A percentile compares a stretch with the other conserved stretches of the same genome.
These are phyloP conservation scores for Fraxinus floribunda DNA, from an alignment of 305 asterid species.

Conservation along the genomic window DNA sequence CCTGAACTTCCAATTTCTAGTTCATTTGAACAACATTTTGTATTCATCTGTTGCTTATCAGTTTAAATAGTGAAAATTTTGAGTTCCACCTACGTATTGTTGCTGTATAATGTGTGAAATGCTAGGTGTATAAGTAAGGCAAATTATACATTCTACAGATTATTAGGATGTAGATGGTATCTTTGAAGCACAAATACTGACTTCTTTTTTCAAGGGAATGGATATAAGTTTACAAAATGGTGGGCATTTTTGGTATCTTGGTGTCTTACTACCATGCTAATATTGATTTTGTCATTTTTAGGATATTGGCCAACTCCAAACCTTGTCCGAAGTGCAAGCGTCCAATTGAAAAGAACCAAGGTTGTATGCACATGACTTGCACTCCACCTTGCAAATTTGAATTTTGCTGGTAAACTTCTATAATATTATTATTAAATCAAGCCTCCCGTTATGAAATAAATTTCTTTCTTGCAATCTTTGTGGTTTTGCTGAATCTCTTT, in stretches of 20 bases:
- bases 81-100: not conserved
- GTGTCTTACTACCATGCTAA: constrained; percentile 19
- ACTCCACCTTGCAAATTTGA: constrained; percentile 88
- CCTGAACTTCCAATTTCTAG: not conserved
- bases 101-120: not conserved
- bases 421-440: constrained; percentile 2
- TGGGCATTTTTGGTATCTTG: not conserved
- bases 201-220: constrained; percentile 18
- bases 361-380: constrained; percentile 99
- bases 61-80: not conserved
- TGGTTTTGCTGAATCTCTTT: constrained; percentile 14
- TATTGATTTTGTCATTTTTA: constrained; percentile 27
- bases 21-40: not conserved
- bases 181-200: constrained; percentile 7
- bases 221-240: not conserved
- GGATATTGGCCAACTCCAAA: constrained; percentile 95
- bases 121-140: not conserved
- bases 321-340: constrained; percentile 99
- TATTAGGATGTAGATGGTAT: not conserved
- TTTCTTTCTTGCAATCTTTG: not conserved
- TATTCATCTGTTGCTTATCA: not conserved
- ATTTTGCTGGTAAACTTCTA: constrained; percentile 79
- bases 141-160: not conserved
- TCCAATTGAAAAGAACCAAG: constrained; percentile 93
- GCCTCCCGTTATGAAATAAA: not conserved